A percentile compares a stretch with the other conserved stretches of the same genome.
Evolutionary conservation across 192 early-diverging fungal genomes (phyloP).

Genomic region (Coemansia sp.): DNA sequence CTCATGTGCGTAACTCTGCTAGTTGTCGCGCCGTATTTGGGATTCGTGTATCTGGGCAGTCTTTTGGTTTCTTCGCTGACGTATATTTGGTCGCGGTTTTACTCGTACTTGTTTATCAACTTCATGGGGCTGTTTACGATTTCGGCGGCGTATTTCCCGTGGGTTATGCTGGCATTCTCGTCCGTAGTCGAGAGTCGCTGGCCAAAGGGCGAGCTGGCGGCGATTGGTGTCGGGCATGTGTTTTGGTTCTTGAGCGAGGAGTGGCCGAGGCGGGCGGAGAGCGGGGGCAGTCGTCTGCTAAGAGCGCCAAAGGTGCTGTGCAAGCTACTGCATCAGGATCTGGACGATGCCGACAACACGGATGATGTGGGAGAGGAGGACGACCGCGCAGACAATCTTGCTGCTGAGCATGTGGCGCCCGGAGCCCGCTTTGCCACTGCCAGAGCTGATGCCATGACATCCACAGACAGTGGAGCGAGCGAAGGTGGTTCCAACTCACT

Average conservation of each 20-base stretch:
- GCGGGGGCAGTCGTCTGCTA: slow-evolving; percentile 37
- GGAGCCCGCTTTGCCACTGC: not conserved
- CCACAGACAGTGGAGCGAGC: not conserved
- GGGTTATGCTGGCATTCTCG: slow-evolving; percentile 88
- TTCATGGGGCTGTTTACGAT: slow-evolving; percentile 94
- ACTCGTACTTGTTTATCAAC: slow-evolving; percentile 85
- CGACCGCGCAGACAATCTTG: not conserved
- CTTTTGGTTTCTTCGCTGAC: slow-evolving; percentile 85
- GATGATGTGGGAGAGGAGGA: not conserved
- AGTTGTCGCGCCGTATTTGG: slow-evolving; percentile 50
- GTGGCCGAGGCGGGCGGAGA: slow-evolving; percentile 76
- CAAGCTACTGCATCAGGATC: slow-evolving; percentile 31
- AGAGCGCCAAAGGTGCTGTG: slow-evolving; percentile 37
- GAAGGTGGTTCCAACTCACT: not conserved
- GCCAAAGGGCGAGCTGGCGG: slow-evolving; percentile 80
- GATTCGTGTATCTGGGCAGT: slow-evolving; percentile 79
- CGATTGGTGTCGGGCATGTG: slow-evolving; percentile 88
- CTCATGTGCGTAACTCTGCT: slow-evolving; percentile 61
- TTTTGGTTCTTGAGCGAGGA: slow-evolving; percentile 97
- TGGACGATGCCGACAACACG: not conserved
- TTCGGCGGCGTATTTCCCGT: slow-evolving; percentile 90
- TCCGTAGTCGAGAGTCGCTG: slow-evolving; percentile 68
- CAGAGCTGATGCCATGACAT: not conserved
- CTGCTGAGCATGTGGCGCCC: not conserved
- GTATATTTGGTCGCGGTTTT: slow-evolving; percentile 97